Evolutionary conservation across 1,284 basidiomycete species (phyloP).

Genomic region (Ceratobasidium sp.): DNA sequence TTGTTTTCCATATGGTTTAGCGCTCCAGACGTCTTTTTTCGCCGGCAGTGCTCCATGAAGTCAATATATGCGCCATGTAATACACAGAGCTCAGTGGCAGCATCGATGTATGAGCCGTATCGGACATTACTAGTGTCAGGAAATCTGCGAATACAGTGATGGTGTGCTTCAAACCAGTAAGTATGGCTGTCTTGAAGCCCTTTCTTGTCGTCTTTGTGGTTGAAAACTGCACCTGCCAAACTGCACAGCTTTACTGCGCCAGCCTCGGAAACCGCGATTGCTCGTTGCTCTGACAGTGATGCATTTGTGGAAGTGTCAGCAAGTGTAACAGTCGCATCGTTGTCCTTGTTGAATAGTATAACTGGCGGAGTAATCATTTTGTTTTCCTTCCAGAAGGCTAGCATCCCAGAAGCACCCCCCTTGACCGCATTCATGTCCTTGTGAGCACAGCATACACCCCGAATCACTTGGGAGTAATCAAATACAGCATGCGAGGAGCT

Average conservation of each 20-base stretch:
- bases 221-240: conserved; percentile 55
- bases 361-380: conserved; percentile 50
- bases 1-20: conserved; percentile 57
- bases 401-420: conserved; percentile 50
- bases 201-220: conserved; percentile 59
- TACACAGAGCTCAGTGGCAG: conserved; percentile 32
- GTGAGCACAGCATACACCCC: conserved; percentile 31
- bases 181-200: conserved; percentile 55
- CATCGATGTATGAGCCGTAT: conserved; percentile 38
- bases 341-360: conserved; percentile 56
- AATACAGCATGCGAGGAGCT: neutral
- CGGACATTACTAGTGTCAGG: conserved; percentile 38
- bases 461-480: conserved; percentile 15
- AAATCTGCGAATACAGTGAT: neutral
- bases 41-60: conserved; percentile 23
- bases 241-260: conserved; percentile 56
- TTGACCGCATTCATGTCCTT: conserved; percentile 56
- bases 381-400: conserved; percentile 33
- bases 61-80: conserved; percentile 15
- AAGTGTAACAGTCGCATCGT: conserved; percentile 26
- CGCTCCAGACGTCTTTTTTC: conserved; percentile 51
- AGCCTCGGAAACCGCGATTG: conserved; percentile 7
- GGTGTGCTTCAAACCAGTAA: conserved; percentile 51
- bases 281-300: conserved; percentile 22
- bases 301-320: neutral